A percentile compares a stretch with the other conserved stretches of the same genome.
Evolutionary conservation across 345 rosid species (phyloP).

Genomic region (Brassica juncea): DNA sequence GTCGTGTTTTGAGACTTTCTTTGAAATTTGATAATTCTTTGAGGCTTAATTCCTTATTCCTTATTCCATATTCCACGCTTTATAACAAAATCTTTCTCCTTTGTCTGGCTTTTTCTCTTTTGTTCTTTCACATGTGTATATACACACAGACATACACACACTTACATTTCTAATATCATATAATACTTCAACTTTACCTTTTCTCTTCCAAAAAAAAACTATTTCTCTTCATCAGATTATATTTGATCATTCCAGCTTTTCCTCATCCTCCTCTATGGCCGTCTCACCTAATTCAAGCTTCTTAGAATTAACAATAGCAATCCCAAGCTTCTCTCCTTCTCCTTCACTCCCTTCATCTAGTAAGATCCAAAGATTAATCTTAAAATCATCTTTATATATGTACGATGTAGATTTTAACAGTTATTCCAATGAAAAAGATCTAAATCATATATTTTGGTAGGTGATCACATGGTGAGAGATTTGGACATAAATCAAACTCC

Average conservation of each 20-base stretch:
- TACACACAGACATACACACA: constrained; percentile 22
- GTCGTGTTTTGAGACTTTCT: constrained; percentile 15
- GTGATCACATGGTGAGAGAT: constrained; percentile 38
- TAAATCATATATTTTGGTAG: constrained; percentile 23
- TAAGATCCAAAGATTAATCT: constrained; percentile 29
- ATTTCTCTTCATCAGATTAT: constrained; percentile 29
- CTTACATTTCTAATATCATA: constrained; percentile 39
- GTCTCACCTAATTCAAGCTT: constrained; percentile 37
- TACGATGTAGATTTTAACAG: background rate
- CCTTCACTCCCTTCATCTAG: constrained; percentile 50
- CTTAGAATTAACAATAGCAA: constrained; percentile 80
- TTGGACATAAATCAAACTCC: constrained; percentile 40
- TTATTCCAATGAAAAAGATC: background rate
- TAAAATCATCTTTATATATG: background rate
- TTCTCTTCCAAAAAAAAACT: constrained; percentile 21
- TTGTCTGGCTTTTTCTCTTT: constrained; percentile 17
- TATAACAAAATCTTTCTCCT: constrained; percentile 32
- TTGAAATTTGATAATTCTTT: constrained; percentile 5
- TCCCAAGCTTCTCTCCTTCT: constrained; percentile 69
- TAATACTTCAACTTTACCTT: constrained; percentile 41
- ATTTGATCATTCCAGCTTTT: constrained; percentile 5
- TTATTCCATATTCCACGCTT: constrained; percentile 39
- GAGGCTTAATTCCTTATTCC: constrained; percentile 31
- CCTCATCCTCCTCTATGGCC: constrained; percentile 34
- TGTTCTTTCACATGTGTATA: constrained; percentile 34